Base-by-base conservation (phyloP, 441 rosid species). In the Bocquillonia castaneifolia region DNA sequence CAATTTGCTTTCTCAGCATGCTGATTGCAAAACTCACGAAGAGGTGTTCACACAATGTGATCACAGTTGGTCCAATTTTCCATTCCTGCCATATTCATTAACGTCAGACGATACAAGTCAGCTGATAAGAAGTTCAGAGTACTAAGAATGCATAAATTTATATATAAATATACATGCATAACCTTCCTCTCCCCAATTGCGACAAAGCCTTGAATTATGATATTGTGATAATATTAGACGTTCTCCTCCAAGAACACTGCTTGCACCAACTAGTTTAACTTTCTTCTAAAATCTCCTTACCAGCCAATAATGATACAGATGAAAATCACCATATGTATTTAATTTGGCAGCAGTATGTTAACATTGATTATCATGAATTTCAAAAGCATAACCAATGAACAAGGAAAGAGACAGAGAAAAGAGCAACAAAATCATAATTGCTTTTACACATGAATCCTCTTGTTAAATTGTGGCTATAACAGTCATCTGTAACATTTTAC, bases 11-110 rank as follows among this genome's bases (percentile, higher is more conserved):
- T 63, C 82, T 84, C 78, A 94, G 77, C 61, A 81, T 64, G 42
- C 94, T 91, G 71, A 94, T 90, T 51, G 92, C 90, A 76, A 86
- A 91, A 78, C 96, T 91, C 78, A 94, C 99, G 42, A 94, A 85
- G 13, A 94, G 85, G 84, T 91, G 99, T 71, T 94, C 99, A 17
- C 88, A 91, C 62, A 94, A 72, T 63, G 99, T 91, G 73, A 81
- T 10, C 68, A 94, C 66, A 1, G 96, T 94, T 8, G 96, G 91
- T 67, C 92, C 96, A 47, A 94, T 77, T 74, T 83, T 88, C 99
- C 97, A 89, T 75, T 91, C 96, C 97, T 94, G 90, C 50, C 36
- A 29, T 29, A 53, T 52, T 26, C 12, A 25, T 64, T 48, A 2
- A 40, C 10, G 0, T 25, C 0, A 32, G 12, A 18, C 28, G 12